phyloP scores from a whole-genome alignment of 1,139 yeast genomes.

The Meyerozyma sp. region DNA sequence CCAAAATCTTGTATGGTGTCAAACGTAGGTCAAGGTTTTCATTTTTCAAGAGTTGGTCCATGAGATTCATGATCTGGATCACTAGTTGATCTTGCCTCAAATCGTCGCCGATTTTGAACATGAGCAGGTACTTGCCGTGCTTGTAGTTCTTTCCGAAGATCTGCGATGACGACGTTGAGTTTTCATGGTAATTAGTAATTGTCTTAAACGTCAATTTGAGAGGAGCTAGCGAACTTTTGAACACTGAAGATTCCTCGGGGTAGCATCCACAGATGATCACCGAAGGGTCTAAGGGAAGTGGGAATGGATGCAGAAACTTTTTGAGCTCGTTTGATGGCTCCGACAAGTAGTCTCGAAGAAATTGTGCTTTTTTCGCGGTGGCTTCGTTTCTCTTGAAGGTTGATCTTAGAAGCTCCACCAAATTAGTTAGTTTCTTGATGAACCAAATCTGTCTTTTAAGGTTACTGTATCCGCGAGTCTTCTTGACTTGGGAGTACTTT shows the following conservation, averaged over 20 bases:
- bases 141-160: conserved; percentile 31
- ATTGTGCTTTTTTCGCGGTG: conserved; percentile 38
- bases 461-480: conserved; percentile 31
- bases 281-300: conserved; percentile 70
- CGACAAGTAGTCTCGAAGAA: conserved; percentile 35
- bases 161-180: conserved; percentile 18
- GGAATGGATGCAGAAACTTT: conserved; percentile 47
- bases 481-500: conserved; percentile 22
- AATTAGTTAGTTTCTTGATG: conserved; percentile 35
- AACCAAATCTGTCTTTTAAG: conserved; percentile 43
- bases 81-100: conserved; percentile 94
- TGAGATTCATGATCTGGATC: conserved; percentile 81
- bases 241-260: conserved; percentile 78
- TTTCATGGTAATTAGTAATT: conserved; percentile 17
- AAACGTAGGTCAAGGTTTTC: conserved; percentile 86
- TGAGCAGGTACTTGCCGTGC: conserved; percentile 65
- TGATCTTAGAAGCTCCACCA: conserved; percentile 36
- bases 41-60: conserved; percentile 84
- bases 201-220: conserved; percentile 76
- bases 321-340: conserved; percentile 36
- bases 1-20: conserved; percentile 85
- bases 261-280: conserved; percentile 66
- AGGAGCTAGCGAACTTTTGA: conserved; percentile 87
- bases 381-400: conserved; percentile 42
- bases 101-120: conserved; percentile 96